These are phyloP conservation scores for Wickerhamiella hasegawae DNA, from an alignment of 805 yeast species.

Conservation along the genomic window DNA sequence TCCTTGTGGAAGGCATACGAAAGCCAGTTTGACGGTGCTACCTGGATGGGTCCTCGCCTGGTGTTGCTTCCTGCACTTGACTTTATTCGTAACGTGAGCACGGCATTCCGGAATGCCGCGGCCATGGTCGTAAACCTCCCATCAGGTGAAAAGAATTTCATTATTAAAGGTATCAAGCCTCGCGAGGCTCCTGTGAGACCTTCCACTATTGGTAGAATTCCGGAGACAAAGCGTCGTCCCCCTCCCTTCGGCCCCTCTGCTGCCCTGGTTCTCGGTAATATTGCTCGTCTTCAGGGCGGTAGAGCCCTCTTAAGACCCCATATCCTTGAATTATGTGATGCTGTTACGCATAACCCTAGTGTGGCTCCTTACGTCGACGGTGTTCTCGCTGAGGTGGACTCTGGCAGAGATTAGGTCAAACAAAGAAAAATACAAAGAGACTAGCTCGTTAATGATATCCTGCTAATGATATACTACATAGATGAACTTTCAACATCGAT, in stretches of 20 bases:
- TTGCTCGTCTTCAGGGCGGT: constrained; percentile 19
- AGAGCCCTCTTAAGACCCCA: constrained; percentile 11
- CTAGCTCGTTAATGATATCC: too few species aligned
- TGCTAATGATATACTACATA: too few species aligned
- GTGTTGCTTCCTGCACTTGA: constrained; percentile 91
- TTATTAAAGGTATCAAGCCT: constrained; percentile 89
- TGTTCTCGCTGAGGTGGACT: constrained; percentile 8
- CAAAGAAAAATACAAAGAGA: too few species aligned
- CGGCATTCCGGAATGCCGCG: constrained; percentile 72
- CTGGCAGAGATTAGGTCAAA: too few species aligned
- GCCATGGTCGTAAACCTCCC: constrained; percentile 78
- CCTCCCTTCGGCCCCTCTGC: constrained; percentile 21
- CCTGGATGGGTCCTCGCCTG: constrained; percentile 33
- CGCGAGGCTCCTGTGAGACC: constrained; percentile 30
- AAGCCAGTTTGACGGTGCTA: constrained; percentile 54
- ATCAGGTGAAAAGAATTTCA: constrained; percentile 59
- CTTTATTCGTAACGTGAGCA: constrained; percentile 83
- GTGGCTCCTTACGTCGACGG: constrained; percentile 15
- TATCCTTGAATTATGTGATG: constrained; percentile 11
- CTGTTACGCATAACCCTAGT: constrained; percentile 14
- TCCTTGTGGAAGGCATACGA: constrained; percentile 94
- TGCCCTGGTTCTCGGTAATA: constrained; percentile 22
- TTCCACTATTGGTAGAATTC: constrained; percentile 5
- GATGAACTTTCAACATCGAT: too few species aligned
- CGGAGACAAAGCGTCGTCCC: constrained; percentile 10